Conservation (phyloP, 768 basidiomycete species). For the Auriscalpium orientale region DNA sequence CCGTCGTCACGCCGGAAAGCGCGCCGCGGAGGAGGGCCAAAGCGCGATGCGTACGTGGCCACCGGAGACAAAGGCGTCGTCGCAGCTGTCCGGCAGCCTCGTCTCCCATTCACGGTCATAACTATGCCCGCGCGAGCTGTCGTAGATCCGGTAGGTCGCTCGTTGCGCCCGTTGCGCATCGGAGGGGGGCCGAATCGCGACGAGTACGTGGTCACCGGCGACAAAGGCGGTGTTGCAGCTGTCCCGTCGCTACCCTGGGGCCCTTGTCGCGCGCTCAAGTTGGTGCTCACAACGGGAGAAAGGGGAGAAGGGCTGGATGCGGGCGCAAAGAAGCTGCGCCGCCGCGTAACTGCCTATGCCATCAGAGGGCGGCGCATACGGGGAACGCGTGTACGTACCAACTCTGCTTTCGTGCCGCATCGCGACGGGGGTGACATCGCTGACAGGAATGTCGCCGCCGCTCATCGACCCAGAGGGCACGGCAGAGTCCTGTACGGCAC, state of each 20-base stretch:
- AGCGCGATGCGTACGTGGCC: too few species aligned
- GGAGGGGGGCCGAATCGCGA: constrained; percentile 7
- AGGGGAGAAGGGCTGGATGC: not conserved
- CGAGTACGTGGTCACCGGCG: constrained; percentile 1
- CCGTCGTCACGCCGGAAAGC: too few species aligned
- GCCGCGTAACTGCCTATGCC: constrained; percentile 4
- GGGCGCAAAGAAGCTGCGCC: constrained; percentile 2
- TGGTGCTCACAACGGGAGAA: not conserved
- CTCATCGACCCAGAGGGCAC: too few species aligned
- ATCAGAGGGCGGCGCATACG: not conserved
- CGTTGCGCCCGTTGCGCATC: not conserved
- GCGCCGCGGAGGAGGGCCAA: too few species aligned
- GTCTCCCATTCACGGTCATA: too few species aligned
- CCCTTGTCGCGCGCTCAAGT: not conserved
- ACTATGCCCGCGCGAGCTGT: too few species aligned
- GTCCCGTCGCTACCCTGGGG: not conserved
- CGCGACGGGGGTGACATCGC: constrained; percentile 4
- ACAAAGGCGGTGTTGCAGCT: not conserved
- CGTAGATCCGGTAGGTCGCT: not conserved
- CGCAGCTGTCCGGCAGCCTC: too few species aligned
- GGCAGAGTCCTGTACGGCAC: not conserved
- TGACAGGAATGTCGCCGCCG: not conserved
- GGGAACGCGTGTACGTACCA: constrained; percentile 1
- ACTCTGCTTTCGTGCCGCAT: not conserved
- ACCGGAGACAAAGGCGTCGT: too few species aligned